phyloP scores from a whole-genome alignment of 305 asterid species.

The Striga hermonthica region DNA sequence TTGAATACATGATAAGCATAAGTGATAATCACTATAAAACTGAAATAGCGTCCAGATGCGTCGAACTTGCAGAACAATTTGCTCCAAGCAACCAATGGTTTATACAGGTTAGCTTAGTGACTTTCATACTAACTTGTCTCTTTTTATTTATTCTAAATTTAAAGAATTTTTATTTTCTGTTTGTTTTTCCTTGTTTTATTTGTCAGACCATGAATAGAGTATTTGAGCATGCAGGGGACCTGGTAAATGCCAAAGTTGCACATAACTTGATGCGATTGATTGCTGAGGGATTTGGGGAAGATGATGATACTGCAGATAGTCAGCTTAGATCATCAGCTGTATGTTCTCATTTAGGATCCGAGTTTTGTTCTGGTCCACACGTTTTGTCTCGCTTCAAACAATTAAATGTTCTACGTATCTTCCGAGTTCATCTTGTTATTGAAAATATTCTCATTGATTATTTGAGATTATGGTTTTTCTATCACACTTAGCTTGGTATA shows the following conservation, averaged over 20 bases:
- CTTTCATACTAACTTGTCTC: conserved; percentile 19
- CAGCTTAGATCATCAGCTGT: conserved; percentile 97
- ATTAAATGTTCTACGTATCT: conserved; percentile 12
- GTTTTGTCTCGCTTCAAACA: conserved; percentile 20
- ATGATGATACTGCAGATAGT: conserved; percentile 76
- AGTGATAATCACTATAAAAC: conserved; percentile 88
- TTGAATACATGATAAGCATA: conserved; percentile 88
- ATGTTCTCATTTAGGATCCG: conserved; percentile 42
- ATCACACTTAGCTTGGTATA: conserved; percentile 10
- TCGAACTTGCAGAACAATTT: conserved; percentile 96
- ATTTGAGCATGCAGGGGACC: conserved; percentile 95
- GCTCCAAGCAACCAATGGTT: conserved; percentile 99
- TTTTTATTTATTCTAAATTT: conserved; percentile 18
- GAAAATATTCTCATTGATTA: conserved; percentile 20
- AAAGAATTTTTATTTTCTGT: conserved; percentile 28
- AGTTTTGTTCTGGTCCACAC: conserved; percentile 19
- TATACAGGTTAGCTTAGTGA: conserved; percentile 61
- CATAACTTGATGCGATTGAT: conserved; percentile 94
- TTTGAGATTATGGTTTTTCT: conserved; percentile 21
- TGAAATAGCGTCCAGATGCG: conserved; percentile 97
- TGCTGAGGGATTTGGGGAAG: conserved; percentile 97
- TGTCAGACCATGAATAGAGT: conserved; percentile 95
- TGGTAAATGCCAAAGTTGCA: conserved; percentile 86
- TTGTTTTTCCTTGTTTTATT: conserved; percentile 30
- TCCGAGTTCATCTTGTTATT: conserved; percentile 23